Conservation (phyloP, 352 stramenopile genomes). For the Halophytophthora polymorphica region DNA sequence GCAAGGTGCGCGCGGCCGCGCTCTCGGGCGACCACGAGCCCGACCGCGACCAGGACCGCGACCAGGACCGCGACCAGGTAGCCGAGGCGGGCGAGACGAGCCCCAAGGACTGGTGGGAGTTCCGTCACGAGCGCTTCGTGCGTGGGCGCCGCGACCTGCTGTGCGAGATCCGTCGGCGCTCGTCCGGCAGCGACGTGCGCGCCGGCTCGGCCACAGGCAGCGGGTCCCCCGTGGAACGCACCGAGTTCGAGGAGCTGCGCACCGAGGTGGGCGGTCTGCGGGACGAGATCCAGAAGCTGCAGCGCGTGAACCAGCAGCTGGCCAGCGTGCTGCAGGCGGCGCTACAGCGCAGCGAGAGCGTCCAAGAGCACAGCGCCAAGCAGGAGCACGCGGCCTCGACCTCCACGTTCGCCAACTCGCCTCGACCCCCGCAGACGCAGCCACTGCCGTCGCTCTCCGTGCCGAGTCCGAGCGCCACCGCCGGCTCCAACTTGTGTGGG, state of each 20-base stretch:
- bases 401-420: constrained; percentile 6
- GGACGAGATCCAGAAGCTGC: constrained; percentile 68
- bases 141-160: constrained; percentile 62
- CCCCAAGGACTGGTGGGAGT: constrained; percentile 79
- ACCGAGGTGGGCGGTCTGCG: constrained; percentile 50
- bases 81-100: constrained; percentile 28
- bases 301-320: constrained; percentile 65
- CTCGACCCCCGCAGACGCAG: constrained; percentile 13
- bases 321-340: constrained; percentile 53
- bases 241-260: constrained; percentile 71
- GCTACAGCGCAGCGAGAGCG: constrained; percentile 23
- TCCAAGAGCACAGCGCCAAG: constrained; percentile 8
- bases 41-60: constrained; percentile 6
- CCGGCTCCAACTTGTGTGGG: constrained; percentile 2
- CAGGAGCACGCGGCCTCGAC: constrained; percentile 10
- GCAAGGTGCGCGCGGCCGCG: constrained; percentile 53
- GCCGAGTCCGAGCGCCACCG: constrained; percentile 22
- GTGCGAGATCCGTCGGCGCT: constrained; percentile 71
- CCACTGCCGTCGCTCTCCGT: constrained; percentile 21
- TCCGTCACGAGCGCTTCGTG: constrained; percentile 84
- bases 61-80: constrained; percentile 30
- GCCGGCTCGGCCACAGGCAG: constrained; percentile 14
- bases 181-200: constrained; percentile 14
- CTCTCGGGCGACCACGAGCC: not conserved
- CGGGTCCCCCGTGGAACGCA: constrained; percentile 40